Percentiles rank a stretch among this genome's conserved stretches.
phyloP scores from a whole-genome alignment of 2,329 filamentous ascomycete genomes.

The Blastomyces gilchristii region DNA sequence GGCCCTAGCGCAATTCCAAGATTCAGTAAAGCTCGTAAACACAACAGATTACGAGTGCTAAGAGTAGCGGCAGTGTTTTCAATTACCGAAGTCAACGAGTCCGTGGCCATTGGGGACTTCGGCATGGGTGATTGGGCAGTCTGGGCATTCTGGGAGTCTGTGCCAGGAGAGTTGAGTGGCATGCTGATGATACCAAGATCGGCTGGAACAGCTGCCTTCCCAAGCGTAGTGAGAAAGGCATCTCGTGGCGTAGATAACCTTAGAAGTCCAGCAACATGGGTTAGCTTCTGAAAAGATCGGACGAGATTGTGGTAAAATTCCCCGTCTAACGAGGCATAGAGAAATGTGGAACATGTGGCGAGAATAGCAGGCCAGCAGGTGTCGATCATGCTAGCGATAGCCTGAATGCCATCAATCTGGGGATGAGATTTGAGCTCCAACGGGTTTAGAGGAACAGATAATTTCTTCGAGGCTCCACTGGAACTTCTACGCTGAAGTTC shows the following conservation, averaged over 20 bases:
- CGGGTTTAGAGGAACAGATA: slow-evolving; percentile 63
- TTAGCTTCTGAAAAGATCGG: slow-evolving; percentile 85
- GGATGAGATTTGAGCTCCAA: slow-evolving; percentile 64
- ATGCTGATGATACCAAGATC: slow-evolving; percentile 40
- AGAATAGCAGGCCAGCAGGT: slow-evolving; percentile 93
- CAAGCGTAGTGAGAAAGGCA: slow-evolving; percentile 86
- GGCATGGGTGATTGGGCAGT: slow-evolving; percentile 21
- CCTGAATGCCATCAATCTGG: slow-evolving; percentile 58
- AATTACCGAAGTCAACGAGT: slow-evolving; percentile 19
- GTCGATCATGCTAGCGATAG: slow-evolving; percentile 73
- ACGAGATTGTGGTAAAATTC: slow-evolving; percentile 91
- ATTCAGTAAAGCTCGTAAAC: slow-evolving; percentile 83
- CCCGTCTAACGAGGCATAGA: slow-evolving; percentile 82
- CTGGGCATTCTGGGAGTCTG: slow-evolving; percentile 20
- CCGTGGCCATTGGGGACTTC: slow-evolving; percentile 21
- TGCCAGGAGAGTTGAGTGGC: slow-evolving; percentile 12
- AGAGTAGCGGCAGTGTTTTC: slow-evolving; percentile 47
- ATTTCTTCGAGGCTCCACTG: slow-evolving; percentile 16
- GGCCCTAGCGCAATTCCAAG: slow-evolving; percentile 88
- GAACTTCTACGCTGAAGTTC: slow-evolving; percentile 21
- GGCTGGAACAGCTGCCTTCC: slow-evolving; percentile 83
- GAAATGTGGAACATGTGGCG: slow-evolving; percentile 87
- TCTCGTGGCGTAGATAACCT: slow-evolving; percentile 78
- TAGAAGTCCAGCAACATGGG: slow-evolving; percentile 84
- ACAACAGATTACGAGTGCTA: slow-evolving; percentile 82